These are phyloP conservation scores for Gymnopilus junonius DNA, from an alignment of 768 basidiomycete species.

Conservation along the genomic window DNA sequence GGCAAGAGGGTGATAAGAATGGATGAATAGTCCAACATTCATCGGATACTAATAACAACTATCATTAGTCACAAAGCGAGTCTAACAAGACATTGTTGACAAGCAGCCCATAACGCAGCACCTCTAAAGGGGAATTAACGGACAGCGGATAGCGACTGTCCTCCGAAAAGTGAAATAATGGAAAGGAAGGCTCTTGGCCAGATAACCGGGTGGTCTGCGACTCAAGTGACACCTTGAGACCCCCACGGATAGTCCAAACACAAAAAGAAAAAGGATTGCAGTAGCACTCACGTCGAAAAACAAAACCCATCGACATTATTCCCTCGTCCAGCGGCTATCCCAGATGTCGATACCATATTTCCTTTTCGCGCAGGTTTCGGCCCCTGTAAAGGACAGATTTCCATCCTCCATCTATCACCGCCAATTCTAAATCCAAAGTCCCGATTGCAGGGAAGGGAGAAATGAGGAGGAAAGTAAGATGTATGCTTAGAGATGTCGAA, in stretches of 20 bases:
- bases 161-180: neutral
- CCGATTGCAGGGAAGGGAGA: neutral
- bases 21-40: neutral
- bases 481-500: neutral
- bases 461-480: neutral
- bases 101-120: neutral
- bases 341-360: conserved; percentile 2
- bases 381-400: conserved; percentile 8
- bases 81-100: neutral
- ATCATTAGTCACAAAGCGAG: neutral
- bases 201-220: conserved; percentile 3
- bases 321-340: conserved; percentile 1
- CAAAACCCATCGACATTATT: neutral
- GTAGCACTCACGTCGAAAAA: neutral
- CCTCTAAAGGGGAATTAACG: neutral
- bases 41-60: neutral
- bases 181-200: conserved; percentile 10
- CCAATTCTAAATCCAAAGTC: neutral
- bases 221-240: neutral
- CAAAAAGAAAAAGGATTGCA: neutral
- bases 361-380: neutral
- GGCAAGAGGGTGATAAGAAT: neutral
- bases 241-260: neutral
- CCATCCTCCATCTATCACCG: neutral
- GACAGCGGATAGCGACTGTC: neutral